phyloP scores from a whole-genome alignment of 2,329 filamentous ascomycete species.

The Cladosporium oxysporum region DNA sequence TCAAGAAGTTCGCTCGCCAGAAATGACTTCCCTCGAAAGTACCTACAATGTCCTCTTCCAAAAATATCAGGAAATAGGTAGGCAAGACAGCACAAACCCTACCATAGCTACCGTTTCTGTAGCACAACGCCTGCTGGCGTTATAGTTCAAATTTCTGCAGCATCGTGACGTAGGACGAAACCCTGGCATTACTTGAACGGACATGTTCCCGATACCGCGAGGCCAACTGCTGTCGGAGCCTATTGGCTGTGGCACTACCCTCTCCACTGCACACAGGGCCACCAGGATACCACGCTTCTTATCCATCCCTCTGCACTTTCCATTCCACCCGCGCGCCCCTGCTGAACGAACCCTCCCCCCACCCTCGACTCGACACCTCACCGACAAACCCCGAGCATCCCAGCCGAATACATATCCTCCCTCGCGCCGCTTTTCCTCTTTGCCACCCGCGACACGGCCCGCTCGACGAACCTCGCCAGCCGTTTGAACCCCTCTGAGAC shows the following conservation, averaged over 20 bases:
- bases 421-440: conserved; percentile 7
- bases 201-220: not conserved
- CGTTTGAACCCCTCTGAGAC: not conserved
- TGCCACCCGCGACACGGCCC: conserved; percentile 12
- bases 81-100: not conserved
- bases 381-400: not conserved
- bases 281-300: conserved; percentile 7
- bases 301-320: conserved; percentile 6
- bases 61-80: not conserved
- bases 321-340: conserved; percentile 6
- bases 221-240: not conserved
- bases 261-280: not conserved
- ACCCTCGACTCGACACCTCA: not conserved
- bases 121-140: not conserved
- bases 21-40: not conserved
- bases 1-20: not conserved
- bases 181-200: not conserved
- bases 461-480: not conserved
- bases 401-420: not conserved
- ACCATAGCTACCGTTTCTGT: not conserved
- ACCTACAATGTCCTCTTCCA: not conserved
- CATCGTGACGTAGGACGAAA: conserved; percentile 12
- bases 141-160: conserved; percentile 13
- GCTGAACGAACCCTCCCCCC: not conserved
- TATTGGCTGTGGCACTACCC: not conserved